Percentiles rank a stretch among this genome's conserved stretches.
Conservation (phyloP, 495 filamentous ascomycete species). For the Penicillium egyptiacum region DNA sequence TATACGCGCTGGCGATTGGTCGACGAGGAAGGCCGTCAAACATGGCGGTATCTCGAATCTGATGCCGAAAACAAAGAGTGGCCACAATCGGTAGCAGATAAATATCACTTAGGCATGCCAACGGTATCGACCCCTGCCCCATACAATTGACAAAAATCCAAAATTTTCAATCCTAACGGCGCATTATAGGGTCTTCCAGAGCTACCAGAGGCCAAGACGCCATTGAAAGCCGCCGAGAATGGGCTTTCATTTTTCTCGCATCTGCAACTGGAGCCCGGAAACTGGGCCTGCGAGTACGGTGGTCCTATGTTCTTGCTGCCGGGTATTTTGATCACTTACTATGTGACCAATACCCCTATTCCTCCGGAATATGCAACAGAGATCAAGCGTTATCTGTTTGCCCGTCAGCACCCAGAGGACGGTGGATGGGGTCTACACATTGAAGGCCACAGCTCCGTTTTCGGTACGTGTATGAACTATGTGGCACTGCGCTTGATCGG, state of each 20-base stretch:
- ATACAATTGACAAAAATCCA: neutral
- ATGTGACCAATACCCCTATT: constrained; percentile 86
- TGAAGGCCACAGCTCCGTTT: constrained; percentile 89
- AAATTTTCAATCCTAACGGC: constrained; percentile 3
- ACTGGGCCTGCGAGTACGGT: constrained; percentile 98
- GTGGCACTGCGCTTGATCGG: constrained; percentile 82
- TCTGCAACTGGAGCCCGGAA: constrained; percentile 81
- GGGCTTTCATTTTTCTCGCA: constrained; percentile 86
- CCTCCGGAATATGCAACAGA: constrained; percentile 79
- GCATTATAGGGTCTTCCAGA: constrained; percentile 63
- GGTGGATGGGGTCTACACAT: constrained; percentile 98
- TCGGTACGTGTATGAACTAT: constrained; percentile 91
- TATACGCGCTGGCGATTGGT: constrained; percentile 78
- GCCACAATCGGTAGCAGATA: constrained; percentile 84
- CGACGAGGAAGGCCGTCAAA: constrained; percentile 80
- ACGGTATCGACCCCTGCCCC: constrained; percentile 46
- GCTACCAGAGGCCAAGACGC: constrained; percentile 66
- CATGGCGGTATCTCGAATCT: constrained; percentile 87
- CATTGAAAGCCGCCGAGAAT: constrained; percentile 76
- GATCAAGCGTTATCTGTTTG: constrained; percentile 91
- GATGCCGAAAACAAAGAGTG: constrained; percentile 73
- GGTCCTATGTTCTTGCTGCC: constrained; percentile 87
- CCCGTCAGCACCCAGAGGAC: constrained; percentile 80
- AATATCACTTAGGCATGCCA: constrained; percentile 75
- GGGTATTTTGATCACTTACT: constrained; percentile 81